Percentiles rank a stretch among this genome's conserved stretches.
These are phyloP conservation scores for Botrytis paeoniae DNA, from an alignment of 2,329 filamentous ascomycete genomes.

Conservation along the genomic window DNA sequence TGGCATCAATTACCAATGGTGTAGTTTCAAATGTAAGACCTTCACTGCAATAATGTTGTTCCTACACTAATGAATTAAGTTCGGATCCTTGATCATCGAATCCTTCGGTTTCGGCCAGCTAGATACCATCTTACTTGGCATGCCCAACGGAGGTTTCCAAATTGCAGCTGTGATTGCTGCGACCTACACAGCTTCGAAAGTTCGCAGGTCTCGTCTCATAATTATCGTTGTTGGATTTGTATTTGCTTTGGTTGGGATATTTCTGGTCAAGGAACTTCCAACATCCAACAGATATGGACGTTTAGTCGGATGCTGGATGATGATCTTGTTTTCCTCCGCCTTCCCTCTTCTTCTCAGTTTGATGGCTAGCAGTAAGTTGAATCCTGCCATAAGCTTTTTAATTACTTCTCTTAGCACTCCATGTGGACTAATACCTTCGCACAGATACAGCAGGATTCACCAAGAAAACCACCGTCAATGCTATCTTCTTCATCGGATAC, in stretches of 20 bases:
- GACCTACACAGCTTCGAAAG: slow-evolving; percentile 20
- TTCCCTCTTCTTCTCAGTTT: slow-evolving; percentile 38
- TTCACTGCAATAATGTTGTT: background rate
- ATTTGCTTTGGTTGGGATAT: slow-evolving; percentile 57
- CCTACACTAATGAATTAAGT: slow-evolving; percentile 39
- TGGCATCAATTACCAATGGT: slow-evolving; percentile 40
- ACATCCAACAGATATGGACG: slow-evolving; percentile 45
- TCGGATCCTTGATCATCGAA: slow-evolving; percentile 40
- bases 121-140: slow-evolving; percentile 47
- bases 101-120: slow-evolving; percentile 39
- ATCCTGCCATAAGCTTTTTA: background rate
- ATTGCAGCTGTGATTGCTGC: slow-evolving; percentile 15
- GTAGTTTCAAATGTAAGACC: slow-evolving; percentile 24
- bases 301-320: slow-evolving; percentile 54
- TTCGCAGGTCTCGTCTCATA: slow-evolving; percentile 22
- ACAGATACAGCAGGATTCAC: slow-evolving; percentile 14
- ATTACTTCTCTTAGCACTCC: background rate
- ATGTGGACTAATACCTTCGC: background rate
- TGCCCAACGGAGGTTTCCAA: slow-evolving; percentile 52
- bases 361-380: slow-evolving; percentile 51
- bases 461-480: slow-evolving; percentile 14
- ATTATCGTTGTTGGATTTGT: slow-evolving; percentile 31
- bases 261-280: slow-evolving; percentile 56
- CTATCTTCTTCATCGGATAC: slow-evolving; percentile 17
- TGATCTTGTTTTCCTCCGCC: slow-evolving; percentile 56